Evolutionary conservation across 345 rosid genomes (phyloP), one percentile per base, ranked within the genome.

Genomic region (Corchorus capsularis): DNA sequence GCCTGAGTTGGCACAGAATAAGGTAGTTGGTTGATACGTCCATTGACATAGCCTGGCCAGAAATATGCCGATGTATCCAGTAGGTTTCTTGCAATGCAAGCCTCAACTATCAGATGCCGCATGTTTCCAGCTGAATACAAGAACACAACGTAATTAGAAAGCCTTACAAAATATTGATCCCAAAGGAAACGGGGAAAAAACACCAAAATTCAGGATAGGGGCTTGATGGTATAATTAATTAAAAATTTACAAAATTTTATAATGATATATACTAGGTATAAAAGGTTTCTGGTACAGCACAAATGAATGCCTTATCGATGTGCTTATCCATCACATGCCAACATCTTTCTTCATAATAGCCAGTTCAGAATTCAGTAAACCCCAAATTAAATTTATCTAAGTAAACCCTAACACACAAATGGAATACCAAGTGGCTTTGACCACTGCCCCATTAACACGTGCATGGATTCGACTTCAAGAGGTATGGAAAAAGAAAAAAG

Each of bases 21-120:
- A 77, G 92, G 94, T 70, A 92, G 77, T 77, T 90, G 97, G 83
- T 81, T 90, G 75, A 91, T 69, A 56, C 80, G 83, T 55, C 90
- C 93, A 83, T 86, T 88, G 72, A 90, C 98, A 83, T 93, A 96
- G 75, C 98, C 99, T 77, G 93, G 82, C 99, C 98, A 96, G 60
- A 86, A 87, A 76, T 96, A 96, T 66, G 98, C 97, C 8, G 98
- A 91, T 1, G 94, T 92, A 80, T 96, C 97, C 80, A 96, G 82
- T 73, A 96, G 53, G 83, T 90, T 88, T 86, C 99, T 91, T 16
- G 97, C 89, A 57, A 93, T 91, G 84, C 96, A 92, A 75, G 98
- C 96, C 91, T 96, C 98, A 56, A 96, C 94, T 80, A 96, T 93
- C 84, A 96, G 86, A 82, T 96, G 99, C 52, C 94, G 92, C 97